phyloP scores from a whole-genome alignment of 768 basidiomycete species.

The Tylopilus subfusipes region DNA sequence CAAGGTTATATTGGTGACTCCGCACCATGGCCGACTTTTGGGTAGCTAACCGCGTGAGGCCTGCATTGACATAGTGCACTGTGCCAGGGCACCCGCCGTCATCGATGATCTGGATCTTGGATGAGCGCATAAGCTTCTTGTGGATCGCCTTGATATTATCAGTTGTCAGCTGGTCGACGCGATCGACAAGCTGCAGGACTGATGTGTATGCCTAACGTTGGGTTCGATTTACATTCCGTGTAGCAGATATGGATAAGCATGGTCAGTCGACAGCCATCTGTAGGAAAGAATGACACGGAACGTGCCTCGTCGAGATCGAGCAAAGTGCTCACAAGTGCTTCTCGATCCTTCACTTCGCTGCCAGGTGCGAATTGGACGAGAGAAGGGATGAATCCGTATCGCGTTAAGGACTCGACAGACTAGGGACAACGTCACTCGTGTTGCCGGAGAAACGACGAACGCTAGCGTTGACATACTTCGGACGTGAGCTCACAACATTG shows the following conservation, averaged over 20 bases:
- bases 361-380: conserved; percentile 21
- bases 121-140: conserved; percentile 29
- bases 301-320: conserved; percentile 28
- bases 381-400: conserved; percentile 24
- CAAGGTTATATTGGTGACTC: conserved; percentile 33
- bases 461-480: conserved; percentile 12
- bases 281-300: background rate
- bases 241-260: background rate
- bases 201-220: conserved; percentile 23
- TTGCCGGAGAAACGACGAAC: background rate
- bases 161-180: conserved; percentile 26
- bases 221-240: background rate
- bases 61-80: conserved; percentile 30
- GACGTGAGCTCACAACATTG: conserved; percentile 22
- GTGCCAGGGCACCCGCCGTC: conserved; percentile 1
- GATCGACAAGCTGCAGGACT: conserved; percentile 22
- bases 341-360: conserved; percentile 25
- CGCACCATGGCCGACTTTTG: conserved; percentile 30
- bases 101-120: conserved; percentile 27
- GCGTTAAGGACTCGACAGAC: conserved; percentile 28
- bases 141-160: conserved; percentile 30
- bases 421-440: background rate
- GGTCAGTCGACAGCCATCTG: background rate
- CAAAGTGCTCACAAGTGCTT: conserved; percentile 18
- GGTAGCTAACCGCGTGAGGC: conserved; percentile 26